These are phyloP conservation scores for Theobroma grandiflorum DNA, from an alignment of 441 rosid species.

Conservation along the genomic window DNA sequence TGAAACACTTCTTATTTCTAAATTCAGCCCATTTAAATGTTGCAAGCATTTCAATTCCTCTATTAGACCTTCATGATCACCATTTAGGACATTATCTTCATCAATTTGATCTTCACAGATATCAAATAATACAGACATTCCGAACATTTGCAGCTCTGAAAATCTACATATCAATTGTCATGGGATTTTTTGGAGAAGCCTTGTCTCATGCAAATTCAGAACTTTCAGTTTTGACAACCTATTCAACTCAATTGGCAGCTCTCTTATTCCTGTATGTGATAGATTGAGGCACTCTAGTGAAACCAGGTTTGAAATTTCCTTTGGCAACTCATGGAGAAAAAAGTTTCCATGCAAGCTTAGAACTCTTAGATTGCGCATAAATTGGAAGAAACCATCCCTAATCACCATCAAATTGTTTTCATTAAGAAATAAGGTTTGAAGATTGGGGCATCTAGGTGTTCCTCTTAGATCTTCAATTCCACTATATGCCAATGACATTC, in stretches of 20 bases:
- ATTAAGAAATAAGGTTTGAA: no score
- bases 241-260: background rate
- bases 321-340: background rate
- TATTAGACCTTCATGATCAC: background rate
- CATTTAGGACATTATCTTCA: background rate
- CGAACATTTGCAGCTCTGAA: constrained; percentile 7
- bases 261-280: background rate
- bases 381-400: background rate
- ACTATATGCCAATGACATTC: no score
- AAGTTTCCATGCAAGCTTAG: background rate
- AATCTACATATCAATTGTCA: background rate
- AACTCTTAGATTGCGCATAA: constrained; percentile 23
- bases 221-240: background rate
- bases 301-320: background rate
- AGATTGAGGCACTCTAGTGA: background rate
- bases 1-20: background rate
- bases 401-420: no score
- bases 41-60: constrained; percentile 11
- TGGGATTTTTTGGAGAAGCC: background rate
- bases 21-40: background rate
- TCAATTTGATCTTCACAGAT: fast-evolving
- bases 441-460: no score
- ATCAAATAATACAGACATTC: background rate
- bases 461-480: no score
- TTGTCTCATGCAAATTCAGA: background rate